phyloP scores from a whole-genome alignment of 495 filamentous ascomycete species.

The Apodospora peruviana region DNA sequence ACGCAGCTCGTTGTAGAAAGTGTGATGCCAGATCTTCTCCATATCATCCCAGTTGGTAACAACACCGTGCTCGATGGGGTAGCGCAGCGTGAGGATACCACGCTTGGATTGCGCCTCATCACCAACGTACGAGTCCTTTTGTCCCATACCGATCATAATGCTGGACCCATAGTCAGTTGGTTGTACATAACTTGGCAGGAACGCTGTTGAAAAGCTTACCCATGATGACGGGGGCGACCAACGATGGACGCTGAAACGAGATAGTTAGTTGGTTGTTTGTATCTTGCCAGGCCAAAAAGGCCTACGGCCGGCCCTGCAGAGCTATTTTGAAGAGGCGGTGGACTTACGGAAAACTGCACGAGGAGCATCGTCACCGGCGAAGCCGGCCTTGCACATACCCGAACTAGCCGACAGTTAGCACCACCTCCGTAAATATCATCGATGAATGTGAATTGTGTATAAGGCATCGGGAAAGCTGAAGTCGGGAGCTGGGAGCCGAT shows the following conservation, averaged over 20 bases:
- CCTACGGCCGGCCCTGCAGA: conserved; percentile 6
- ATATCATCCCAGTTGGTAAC: conserved; percentile 99
- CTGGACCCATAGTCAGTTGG: conserved; percentile 42
- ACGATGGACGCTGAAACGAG: conserved; percentile 82
- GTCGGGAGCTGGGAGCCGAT: not conserved
- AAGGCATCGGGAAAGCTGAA: not conserved
- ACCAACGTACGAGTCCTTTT: conserved; percentile 99
- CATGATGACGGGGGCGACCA: conserved; percentile 99
- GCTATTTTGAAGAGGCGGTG: conserved; percentile 18
- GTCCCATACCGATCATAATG: conserved; percentile 99
- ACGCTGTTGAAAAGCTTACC: conserved; percentile 53
- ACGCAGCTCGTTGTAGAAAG: conserved; percentile 99
- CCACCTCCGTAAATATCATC: conserved; percentile 6
- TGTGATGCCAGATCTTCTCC: conserved; percentile 99
- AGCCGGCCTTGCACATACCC: conserved; percentile 99
- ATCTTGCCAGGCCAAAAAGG: not conserved
- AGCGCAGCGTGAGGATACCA: conserved; percentile 98
- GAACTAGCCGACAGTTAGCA: conserved; percentile 68
- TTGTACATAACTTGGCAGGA: not conserved
- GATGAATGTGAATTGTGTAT: conserved; percentile 3
- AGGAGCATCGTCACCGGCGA: conserved; percentile 99
- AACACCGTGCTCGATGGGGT: conserved; percentile 99
- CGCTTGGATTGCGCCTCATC: conserved; percentile 99
- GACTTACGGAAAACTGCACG: conserved; percentile 99
- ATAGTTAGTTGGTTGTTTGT: conserved; percentile 11